phyloP scores from a whole-genome alignment of 2,329 filamentous ascomycete species.

The Aspergillus fumigatus region DNA sequence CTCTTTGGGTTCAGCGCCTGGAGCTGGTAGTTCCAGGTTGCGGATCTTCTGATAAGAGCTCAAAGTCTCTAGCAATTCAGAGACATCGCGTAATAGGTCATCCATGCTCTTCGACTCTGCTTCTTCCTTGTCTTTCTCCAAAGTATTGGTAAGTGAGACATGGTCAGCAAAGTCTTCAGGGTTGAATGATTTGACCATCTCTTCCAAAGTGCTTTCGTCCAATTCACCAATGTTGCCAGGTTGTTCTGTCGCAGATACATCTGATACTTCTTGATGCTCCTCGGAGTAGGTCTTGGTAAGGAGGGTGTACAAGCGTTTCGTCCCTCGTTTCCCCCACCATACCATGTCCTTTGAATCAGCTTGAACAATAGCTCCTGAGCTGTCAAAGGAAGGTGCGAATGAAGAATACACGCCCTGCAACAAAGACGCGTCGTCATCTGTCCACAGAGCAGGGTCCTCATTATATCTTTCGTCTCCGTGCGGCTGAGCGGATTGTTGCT shows the following conservation, averaged over 20 bases:
- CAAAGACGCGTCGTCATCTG: conserved; percentile 31
- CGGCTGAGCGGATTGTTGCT: conserved; percentile 20
- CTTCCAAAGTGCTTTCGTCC: conserved; percentile 38
- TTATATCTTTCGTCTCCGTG: conserved; percentile 20
- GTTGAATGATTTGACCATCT: conserved; percentile 40
- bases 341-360: conserved; percentile 38
- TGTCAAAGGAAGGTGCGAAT: conserved; percentile 46
- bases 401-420: conserved; percentile 45
- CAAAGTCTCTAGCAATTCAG: conserved; percentile 57
- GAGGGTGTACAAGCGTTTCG: conserved; percentile 34
- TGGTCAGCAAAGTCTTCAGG: conserved; percentile 31
- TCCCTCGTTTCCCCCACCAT: conserved; percentile 45
- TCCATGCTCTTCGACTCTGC: conserved; percentile 44
- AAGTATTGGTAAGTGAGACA: conserved; percentile 14
- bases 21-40: conserved; percentile 38
- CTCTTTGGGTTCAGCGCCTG: conserved; percentile 28
- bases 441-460: conserved; percentile 26
- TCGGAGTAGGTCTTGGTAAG: conserved; percentile 25
- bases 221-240: conserved; percentile 32
- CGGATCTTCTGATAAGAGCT: conserved; percentile 60
- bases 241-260: conserved; percentile 15
- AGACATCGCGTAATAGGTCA: conserved; percentile 53
- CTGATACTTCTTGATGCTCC: conserved; percentile 15
- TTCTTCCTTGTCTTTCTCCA: conserved; percentile 25
- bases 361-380: conserved; percentile 40